Base-by-base conservation (phyloP, 1,284 basidiomycete genomes). In the Ganoderma multipileum region DNA sequence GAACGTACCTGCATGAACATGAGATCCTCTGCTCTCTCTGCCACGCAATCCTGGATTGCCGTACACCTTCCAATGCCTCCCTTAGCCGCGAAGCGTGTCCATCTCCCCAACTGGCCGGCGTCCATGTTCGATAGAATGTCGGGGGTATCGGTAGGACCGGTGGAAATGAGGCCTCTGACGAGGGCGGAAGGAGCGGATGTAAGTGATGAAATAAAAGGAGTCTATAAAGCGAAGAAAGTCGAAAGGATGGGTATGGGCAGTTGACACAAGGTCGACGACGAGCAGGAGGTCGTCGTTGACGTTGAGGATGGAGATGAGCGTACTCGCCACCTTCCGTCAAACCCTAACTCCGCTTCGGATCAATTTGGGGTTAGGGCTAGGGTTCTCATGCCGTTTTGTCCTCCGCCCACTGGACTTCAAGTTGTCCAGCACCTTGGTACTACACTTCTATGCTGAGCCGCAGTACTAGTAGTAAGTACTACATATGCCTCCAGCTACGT, bases 61-160 rank as follows among this genome's bases (percentile, higher is more conserved):
- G 87, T 89, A 71, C 92, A 92, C 72, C 83, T 90, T 2, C 93
- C 93, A 63, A 95, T 93, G 18, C 93, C 94, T 0, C 94, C 93
- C 76, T 94, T 94, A 3, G 83, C 86, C 1, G 92, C 93, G 76
- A 95, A 94, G 59, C 93, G 84, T 9, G 90, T 91, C 93, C 93
- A 95, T 59, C 92, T 83, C 18, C 90, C 87, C 55, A 95, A 85
- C 68, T 94, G 91, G 52, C 83, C 79, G 28, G 90, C 87, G 74
- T 94, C 91, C 90, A 94, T 92, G 18, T 60, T 38, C 23, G 23
- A 28, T n/a, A 14, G 47, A 50, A 41, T 28, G 38, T 42, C 11
- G 14, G 23, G 39, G 38, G 58, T 16, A 42, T 0, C 26, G 14
- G 20, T 20, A 8, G n/a, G 30, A 33, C 33, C 30, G 9, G 55